Conservation (phyloP, 1,284 basidiomycete species). For the Ceratobasidium sp. region DNA sequence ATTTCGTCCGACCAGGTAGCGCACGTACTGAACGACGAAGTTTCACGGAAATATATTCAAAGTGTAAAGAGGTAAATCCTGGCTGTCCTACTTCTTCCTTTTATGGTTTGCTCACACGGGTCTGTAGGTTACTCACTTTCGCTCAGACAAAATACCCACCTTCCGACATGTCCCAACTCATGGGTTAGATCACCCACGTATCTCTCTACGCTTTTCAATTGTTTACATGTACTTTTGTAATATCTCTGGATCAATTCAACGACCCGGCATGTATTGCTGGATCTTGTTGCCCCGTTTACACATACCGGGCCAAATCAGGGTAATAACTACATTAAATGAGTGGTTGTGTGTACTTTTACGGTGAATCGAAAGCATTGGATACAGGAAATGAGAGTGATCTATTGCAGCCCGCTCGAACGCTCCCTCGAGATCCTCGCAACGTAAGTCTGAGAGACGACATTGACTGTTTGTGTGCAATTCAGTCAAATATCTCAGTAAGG, state of each 20-base stretch:
- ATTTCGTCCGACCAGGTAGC: conserved; percentile 97
- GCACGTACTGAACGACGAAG: conserved; percentile 98
- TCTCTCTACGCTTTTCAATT: not conserved
- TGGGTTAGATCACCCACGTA: conserved; percentile 71
- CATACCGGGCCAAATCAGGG: not conserved
- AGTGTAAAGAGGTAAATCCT: conserved; percentile 87
- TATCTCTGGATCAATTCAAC: not conserved
- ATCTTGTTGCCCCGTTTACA: not conserved
- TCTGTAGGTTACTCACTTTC: conserved; percentile 85
- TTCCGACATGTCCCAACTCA: conserved; percentile 88
- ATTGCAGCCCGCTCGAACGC: conserved; percentile 32
- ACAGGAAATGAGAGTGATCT: not conserved
- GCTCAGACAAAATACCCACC: conserved; percentile 96
- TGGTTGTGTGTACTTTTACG: conserved; percentile 25
- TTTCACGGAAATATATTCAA: conserved; percentile 98
- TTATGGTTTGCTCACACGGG: not conserved
- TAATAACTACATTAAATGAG: conserved; percentile 20
- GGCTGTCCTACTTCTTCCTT: not conserved
- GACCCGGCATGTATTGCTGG: too few species aligned
- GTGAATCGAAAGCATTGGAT: not conserved
- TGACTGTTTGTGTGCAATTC: conserved; percentile 7
- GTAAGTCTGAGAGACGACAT: conserved; percentile 38
- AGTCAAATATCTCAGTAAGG: not conserved
- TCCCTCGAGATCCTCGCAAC: conserved; percentile 35
- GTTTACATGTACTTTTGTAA: conserved; percentile 31